These are phyloP conservation scores for Boletus patriciae DNA, from an alignment of 768 basidiomycete species.

Conservation along the genomic window DNA sequence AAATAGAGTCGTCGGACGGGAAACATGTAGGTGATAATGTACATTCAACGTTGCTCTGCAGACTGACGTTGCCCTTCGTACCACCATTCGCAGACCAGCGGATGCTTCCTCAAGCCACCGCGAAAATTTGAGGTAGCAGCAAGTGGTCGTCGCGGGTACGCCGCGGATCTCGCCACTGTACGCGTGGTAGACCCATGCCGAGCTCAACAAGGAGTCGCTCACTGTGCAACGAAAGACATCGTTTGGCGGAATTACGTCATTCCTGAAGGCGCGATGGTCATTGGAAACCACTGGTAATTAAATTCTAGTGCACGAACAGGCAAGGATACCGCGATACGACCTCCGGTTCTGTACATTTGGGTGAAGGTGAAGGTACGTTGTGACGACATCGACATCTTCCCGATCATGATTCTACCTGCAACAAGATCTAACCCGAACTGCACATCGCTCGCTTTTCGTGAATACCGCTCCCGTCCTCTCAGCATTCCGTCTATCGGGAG, in stretches of 20 bases:
- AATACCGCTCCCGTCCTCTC: background rate
- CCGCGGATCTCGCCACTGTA: background rate
- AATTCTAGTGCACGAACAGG: too few species aligned
- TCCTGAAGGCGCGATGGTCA: conserved; percentile 5
- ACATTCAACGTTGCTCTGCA: too few species aligned
- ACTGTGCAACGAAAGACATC: conserved; percentile 6
- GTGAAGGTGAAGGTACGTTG: conserved; percentile 6
- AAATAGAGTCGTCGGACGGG: conserved; percentile 2
- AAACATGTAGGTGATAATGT: conserved; percentile 4
- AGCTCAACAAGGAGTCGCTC: background rate
- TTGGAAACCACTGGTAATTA: conserved; percentile 4
- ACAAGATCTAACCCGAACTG: conserved; percentile 4
- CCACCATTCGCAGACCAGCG: conserved; percentile 3
- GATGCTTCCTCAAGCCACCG: conserved; percentile 1
- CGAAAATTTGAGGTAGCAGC: conserved; percentile 8
- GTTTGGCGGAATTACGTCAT: conserved; percentile 7
- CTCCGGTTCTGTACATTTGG: conserved; percentile 8
- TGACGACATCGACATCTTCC: too few species aligned
- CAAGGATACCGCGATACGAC: background rate
- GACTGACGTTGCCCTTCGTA: background rate
- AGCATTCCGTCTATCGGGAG: conserved; percentile 5
- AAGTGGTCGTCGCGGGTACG: conserved; percentile 1
- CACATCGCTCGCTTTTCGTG: conserved; percentile 3
- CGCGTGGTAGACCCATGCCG: background rate
- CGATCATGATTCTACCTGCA: background rate